Percentiles rank a stretch among this genome's conserved stretches.
These are phyloP conservation scores for Boletus smithii DNA, from an alignment of 1,284 basidiomycete species.

Conservation along the genomic window DNA sequence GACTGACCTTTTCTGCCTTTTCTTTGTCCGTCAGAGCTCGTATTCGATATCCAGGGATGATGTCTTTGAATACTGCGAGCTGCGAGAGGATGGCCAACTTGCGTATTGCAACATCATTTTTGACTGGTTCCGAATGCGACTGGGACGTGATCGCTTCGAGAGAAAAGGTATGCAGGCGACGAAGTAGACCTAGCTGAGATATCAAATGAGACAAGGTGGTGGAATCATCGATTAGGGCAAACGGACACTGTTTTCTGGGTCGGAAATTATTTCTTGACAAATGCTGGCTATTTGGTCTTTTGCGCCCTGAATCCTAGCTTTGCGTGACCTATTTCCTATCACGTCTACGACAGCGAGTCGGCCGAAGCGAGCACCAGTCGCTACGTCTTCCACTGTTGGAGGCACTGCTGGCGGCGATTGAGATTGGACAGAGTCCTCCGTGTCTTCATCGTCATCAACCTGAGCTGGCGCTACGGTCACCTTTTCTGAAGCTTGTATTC, in stretches of 20 bases:
- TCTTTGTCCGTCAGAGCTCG: conserved; percentile 88
- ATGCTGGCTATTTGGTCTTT: conserved; percentile 88
- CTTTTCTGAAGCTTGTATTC: conserved; percentile 58
- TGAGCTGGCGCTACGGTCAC: conserved; percentile 37
- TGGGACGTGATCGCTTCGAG: conserved; percentile 67
- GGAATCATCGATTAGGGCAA: conserved; percentile 9
- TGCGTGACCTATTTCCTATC: conserved; percentile 64
- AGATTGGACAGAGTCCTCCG: conserved; percentile 23
- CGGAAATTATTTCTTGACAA: conserved; percentile 86
- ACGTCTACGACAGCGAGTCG: conserved; percentile 78
- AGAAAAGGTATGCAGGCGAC: conserved; percentile 84
- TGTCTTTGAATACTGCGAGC: conserved; percentile 92
- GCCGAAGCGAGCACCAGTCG: conserved; percentile 78
- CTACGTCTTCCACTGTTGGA: conserved; percentile 56
- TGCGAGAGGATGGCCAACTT: conserved; percentile 89
- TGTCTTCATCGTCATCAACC: conserved; percentile 42
- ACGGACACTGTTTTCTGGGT: conserved; percentile 79
- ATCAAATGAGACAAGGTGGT: conserved; percentile 18
- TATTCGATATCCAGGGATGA: conserved; percentile 90
- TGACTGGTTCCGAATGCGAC: conserved; percentile 61
- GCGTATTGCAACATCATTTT: conserved; percentile 81
- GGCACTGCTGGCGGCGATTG: conserved; percentile 26
- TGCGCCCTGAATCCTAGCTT: conserved; percentile 68
- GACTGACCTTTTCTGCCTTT: conserved; percentile 90
- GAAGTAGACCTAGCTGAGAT: conserved; percentile 75